These are phyloP conservation scores for Quercus engelmannii DNA, from an alignment of 306 rosid genomes.

Conservation along the genomic window DNA sequence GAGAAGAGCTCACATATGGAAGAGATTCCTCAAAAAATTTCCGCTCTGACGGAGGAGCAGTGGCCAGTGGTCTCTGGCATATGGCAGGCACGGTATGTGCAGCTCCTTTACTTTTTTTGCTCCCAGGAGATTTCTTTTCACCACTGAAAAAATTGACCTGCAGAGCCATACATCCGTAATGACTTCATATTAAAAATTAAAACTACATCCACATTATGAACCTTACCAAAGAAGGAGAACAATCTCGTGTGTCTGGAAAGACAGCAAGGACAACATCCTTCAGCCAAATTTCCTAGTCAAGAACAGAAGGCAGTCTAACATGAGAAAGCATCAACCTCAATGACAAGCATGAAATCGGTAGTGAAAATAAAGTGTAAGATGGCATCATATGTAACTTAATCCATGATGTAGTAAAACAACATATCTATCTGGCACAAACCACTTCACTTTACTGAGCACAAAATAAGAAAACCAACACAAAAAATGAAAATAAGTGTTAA, in stretches of 20 bases:
- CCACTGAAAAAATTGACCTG: constrained; percentile 76
- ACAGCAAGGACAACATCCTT: constrained; percentile 72
- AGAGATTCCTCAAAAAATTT: constrained; percentile 58
- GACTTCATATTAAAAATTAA: constrained; percentile 18
- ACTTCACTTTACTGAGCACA: background rate
- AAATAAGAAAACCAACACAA: background rate
- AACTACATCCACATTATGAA: constrained; percentile 26
- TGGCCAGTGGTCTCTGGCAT: constrained; percentile 67
- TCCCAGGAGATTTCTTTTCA: constrained; percentile 53
- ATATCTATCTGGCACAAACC: background rate
- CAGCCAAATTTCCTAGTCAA: constrained; percentile 91
- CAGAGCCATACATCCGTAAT: constrained; percentile 32
- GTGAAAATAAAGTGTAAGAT: constrained; percentile 6
- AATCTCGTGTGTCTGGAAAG: constrained; percentile 75
- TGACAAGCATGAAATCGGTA: constrained; percentile 21
- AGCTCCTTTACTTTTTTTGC: constrained; percentile 51
- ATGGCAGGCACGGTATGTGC: constrained; percentile 39
- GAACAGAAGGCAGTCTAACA: constrained; percentile 48
- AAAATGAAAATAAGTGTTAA: background rate
- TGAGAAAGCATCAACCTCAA: constrained; percentile 38
- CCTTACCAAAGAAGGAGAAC: constrained; percentile 81
- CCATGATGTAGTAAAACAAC: background rate
- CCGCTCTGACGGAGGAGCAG: constrained; percentile 51
- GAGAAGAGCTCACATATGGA: constrained; percentile 56
- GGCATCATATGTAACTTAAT: constrained; percentile 13